Conservation (phyloP, 2,329 filamentous ascomycete genomes). For the Trichoderma gracile region DNA sequence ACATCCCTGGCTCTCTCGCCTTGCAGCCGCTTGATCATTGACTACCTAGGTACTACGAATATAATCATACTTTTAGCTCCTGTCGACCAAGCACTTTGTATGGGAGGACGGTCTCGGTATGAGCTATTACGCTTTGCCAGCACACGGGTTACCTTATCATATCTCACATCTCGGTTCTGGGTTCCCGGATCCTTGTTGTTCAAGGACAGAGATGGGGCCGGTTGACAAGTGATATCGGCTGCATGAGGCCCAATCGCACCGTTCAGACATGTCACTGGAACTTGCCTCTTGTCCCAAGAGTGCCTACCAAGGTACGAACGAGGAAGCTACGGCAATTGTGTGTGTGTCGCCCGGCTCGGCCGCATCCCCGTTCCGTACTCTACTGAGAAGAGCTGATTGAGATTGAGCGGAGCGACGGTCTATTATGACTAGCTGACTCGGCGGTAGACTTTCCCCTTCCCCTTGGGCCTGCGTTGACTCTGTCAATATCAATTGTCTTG, state of each 20-base stretch:
- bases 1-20: not conserved
- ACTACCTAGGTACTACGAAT: not conserved
- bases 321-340: not conserved
- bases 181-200: conserved; percentile 11
- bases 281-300: not conserved
- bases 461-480: conserved; percentile 7
- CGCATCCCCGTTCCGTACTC: not conserved
- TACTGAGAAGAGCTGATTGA: not conserved
- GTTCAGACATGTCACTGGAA: conserved; percentile 18
- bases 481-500: not conserved
- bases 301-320: no score
- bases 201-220: not conserved
- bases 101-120: no score
- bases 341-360: not conserved
- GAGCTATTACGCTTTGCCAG: not conserved
- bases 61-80: not conserved
- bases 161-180: conserved; percentile 7
- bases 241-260: conserved; percentile 7
- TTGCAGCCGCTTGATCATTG: not conserved
- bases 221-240: conserved; percentile 17
- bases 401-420: not conserved
- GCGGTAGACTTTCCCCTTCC: conserved; percentile 2
- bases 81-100: not conserved
- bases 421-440: not conserved
- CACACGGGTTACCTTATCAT: conserved; percentile 1